Conservation (phyloP, 2,329 filamentous ascomycete species). For the Torrubiellomyces zombiae region DNA sequence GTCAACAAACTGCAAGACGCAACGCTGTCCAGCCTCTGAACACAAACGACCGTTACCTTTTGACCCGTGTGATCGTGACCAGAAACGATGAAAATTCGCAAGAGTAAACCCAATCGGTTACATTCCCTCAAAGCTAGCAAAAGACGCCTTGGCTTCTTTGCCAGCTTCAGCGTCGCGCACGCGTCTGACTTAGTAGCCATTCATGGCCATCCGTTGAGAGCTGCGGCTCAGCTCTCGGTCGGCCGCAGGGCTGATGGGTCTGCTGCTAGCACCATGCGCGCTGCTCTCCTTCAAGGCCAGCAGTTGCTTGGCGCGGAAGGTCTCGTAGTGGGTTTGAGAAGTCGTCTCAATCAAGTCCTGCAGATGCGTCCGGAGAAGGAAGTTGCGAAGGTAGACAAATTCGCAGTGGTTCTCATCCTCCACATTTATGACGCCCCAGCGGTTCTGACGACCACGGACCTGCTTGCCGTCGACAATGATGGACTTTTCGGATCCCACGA, state of each 20-base stretch:
- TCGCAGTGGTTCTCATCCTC: conserved; percentile 99
- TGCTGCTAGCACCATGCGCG: conserved; percentile 59
- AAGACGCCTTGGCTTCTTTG: conserved; percentile 18
- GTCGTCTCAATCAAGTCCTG: conserved; percentile 99
- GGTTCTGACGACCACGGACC: conserved; percentile 93
- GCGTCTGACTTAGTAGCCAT: conserved; percentile 73
- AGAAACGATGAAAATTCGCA: no score
- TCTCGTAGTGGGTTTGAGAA: conserved; percentile 99
- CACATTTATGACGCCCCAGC: conserved; percentile 98
- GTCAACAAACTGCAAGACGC: no score
- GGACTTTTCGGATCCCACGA: conserved; percentile 94
- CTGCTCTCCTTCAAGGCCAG: conserved; percentile 97
- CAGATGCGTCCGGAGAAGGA: conserved; percentile 93
- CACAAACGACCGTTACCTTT: no score
- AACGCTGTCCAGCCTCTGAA: no score
- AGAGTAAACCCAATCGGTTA: conserved; percentile 2
- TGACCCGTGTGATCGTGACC: no score
- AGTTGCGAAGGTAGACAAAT: conserved; percentile 96
- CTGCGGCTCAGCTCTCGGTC: conserved; percentile 92
- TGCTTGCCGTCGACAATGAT: conserved; percentile 96
- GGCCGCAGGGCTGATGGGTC: conserved; percentile 88
- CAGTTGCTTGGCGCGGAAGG: conserved; percentile 98
- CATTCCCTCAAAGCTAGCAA: conserved; percentile 10
- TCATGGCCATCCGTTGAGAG: conserved; percentile 97
- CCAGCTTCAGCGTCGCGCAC: conserved; percentile 13